These are phyloP conservation scores for Trichosporon asahii DNA, from an alignment of 1,284 basidiomycete species.

Conservation along the genomic window DNA sequence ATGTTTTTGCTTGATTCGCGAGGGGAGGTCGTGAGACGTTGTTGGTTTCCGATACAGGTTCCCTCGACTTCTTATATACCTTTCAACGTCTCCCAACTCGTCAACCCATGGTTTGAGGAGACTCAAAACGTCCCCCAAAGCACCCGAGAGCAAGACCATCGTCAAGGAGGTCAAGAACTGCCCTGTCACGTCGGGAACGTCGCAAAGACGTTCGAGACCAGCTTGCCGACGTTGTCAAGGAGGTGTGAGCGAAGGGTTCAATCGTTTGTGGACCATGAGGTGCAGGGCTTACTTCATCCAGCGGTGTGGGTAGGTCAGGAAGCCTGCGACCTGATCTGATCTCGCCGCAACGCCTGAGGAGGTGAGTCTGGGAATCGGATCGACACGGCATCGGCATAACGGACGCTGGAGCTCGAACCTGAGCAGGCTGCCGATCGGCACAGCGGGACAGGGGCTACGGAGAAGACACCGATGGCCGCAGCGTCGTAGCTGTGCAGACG, in stretches of 20 bases:
- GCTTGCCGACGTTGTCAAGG: not conserved
- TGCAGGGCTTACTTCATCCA: no score
- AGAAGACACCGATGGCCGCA: not conserved
- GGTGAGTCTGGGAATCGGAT: not conserved
- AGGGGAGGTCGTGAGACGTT: not conserved
- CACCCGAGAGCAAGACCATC: not conserved
- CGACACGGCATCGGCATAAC: not conserved
- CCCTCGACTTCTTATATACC: not conserved
- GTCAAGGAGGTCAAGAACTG: not conserved
- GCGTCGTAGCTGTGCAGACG: not conserved
- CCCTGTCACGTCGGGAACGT: slow-evolving; percentile 2
- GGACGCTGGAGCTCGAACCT: not conserved
- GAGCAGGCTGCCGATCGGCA: not conserved
- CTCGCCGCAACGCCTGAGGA: not conserved
- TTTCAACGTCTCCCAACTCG: not conserved
- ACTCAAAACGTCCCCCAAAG: no score
- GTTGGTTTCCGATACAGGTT: not conserved
- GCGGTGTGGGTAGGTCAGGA: no score
- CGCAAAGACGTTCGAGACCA: not conserved
- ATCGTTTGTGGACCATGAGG: not conserved
- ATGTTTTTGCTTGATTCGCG: not conserved
- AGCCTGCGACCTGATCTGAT: no score
- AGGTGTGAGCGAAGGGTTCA: not conserved
- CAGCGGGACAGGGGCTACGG: not conserved
- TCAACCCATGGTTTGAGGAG: no score